Percentiles rank a stretch among this genome's conserved stretches.
Conservation (phyloP, 2,329 filamentous ascomycete genomes). For the Hysterium pulicare region DNA sequence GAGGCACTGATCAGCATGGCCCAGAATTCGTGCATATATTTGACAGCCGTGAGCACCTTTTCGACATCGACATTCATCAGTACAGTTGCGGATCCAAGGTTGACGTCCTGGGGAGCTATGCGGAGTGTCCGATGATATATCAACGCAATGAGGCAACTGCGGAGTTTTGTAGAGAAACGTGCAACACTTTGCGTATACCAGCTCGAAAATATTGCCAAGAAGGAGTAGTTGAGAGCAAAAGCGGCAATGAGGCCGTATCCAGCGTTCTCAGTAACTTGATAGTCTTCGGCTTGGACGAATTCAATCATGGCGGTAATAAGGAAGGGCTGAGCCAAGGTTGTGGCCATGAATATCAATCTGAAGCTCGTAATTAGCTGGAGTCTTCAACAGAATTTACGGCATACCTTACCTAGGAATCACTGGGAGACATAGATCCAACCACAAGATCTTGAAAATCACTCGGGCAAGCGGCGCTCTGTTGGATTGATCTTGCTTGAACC, state of each 20-base stretch:
- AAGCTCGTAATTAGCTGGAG: no score
- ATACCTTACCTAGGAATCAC: slow-evolving; percentile 16
- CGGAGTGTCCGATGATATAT: slow-evolving; percentile 22
- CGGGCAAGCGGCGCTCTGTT: slow-evolving; percentile 10
- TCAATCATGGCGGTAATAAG: slow-evolving; percentile 20
- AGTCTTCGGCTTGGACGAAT: slow-evolving; percentile 14
- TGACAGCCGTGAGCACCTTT: slow-evolving; percentile 18
- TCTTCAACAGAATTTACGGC: no score
- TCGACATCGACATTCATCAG: slow-evolving; percentile 31
- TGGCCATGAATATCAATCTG: no score
- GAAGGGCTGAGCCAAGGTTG: slow-evolving; percentile 22
- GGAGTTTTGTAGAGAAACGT: slow-evolving; percentile 20
- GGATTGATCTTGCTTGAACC: slow-evolving; percentile 10
- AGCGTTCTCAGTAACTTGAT: slow-evolving; percentile 11
- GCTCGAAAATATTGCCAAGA: slow-evolving; percentile 17
- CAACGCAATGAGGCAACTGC: slow-evolving; percentile 19
- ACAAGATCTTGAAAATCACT: slow-evolving; percentile 15
- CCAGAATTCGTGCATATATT: slow-evolving; percentile 24
- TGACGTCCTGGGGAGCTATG: slow-evolving; percentile 13
- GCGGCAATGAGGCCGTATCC: slow-evolving; percentile 24
- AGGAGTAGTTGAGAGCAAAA: slow-evolving; percentile 20
- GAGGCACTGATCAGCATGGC: slow-evolving; percentile 13
- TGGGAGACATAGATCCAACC: slow-evolving; percentile 18
- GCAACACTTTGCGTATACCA: slow-evolving; percentile 22
- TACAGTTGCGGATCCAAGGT: slow-evolving; percentile 19